These are phyloP conservation scores for Aspergillus ibericus DNA, from an alignment of 2,329 filamentous ascomycete species.

Conservation along the genomic window DNA sequence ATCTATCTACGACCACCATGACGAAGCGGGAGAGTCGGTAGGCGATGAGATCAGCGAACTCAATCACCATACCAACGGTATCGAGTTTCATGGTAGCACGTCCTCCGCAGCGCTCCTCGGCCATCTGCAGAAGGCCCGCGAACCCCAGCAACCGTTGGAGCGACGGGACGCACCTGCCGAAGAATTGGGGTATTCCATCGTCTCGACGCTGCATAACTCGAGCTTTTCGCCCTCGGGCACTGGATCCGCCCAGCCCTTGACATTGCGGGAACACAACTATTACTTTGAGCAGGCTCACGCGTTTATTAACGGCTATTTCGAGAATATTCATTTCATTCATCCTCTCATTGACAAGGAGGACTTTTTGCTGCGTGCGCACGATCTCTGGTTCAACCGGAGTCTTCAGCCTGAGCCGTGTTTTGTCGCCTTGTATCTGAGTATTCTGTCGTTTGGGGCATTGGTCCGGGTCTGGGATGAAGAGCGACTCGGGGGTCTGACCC, in stretches of 20 bases:
- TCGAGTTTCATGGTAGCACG: slow-evolving; percentile 52
- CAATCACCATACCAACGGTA: slow-evolving; percentile 48
- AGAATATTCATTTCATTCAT: slow-evolving; percentile 51
- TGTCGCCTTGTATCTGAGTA: slow-evolving; percentile 49
- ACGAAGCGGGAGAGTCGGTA: slow-evolving; percentile 26
- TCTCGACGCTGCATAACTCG: slow-evolving; percentile 50
- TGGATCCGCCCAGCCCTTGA: slow-evolving; percentile 21
- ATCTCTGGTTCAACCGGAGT: slow-evolving; percentile 42
- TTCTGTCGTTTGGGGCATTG: slow-evolving; percentile 49
- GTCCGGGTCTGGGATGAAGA: slow-evolving; percentile 48
- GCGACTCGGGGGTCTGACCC: slow-evolving; percentile 44
- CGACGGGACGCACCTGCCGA: slow-evolving; percentile 7
- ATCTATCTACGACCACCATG: slow-evolving; percentile 18
- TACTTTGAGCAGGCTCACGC: slow-evolving; percentile 48
- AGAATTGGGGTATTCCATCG: slow-evolving; percentile 38
- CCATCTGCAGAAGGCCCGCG: slow-evolving; percentile 39
- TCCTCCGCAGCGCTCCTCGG: slow-evolving; percentile 49
- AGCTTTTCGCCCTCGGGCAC: slow-evolving; percentile 40
- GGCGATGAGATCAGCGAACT: slow-evolving; percentile 46
- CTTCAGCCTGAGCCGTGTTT: slow-evolving; percentile 43
- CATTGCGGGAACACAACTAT: slow-evolving; percentile 34
- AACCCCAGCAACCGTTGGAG: slow-evolving; percentile 21
- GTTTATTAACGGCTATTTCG: slow-evolving; percentile 51
- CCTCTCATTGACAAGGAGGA: slow-evolving; percentile 50
- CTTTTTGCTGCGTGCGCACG: slow-evolving; percentile 46